Percentiles rank a stretch among this genome's conserved stretches.
These are phyloP conservation scores for Metschnikowia matae DNA, from an alignment of 805 yeast species.

Conservation along the genomic window DNA sequence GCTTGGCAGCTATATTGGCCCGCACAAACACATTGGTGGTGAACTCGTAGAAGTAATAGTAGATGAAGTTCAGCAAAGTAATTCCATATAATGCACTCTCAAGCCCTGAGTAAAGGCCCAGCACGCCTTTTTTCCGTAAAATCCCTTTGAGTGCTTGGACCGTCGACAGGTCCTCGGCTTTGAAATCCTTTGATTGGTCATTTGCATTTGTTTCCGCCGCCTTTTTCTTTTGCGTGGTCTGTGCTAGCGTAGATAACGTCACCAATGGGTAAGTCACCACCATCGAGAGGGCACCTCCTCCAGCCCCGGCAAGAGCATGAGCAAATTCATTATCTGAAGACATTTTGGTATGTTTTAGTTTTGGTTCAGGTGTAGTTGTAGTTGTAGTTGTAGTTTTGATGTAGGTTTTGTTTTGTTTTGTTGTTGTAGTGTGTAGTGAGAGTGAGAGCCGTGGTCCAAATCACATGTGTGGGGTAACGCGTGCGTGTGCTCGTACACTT, in stretches of 20 bases:
- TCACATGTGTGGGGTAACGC: conserved; percentile 2
- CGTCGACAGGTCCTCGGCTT: conserved; percentile 12
- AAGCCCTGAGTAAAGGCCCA: conserved; percentile 77
- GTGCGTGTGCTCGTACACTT: neutral
- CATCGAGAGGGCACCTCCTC: conserved; percentile 88
- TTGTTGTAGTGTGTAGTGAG: neutral
- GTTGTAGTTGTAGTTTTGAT: no score
- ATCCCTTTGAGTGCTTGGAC: conserved; percentile 37
- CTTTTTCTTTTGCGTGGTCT: conserved; percentile 47
- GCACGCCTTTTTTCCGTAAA: conserved; percentile 54
- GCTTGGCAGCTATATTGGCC: conserved; percentile 24
- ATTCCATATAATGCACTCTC: conserved; percentile 87
- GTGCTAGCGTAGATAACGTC: conserved; percentile 83
- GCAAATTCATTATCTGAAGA: conserved; percentile 44
- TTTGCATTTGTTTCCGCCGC: neutral
- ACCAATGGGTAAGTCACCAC: conserved; percentile 86
- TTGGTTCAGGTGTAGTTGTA: no score
- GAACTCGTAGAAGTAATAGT: conserved; percentile 86
- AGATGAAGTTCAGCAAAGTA: conserved; percentile 79
- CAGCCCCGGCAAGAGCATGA: conserved; percentile 93
- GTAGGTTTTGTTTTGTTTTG: no score
- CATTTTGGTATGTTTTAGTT: conserved; percentile 1
- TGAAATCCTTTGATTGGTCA: no score
- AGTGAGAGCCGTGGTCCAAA: neutral
- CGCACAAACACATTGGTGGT: conserved; percentile 46